Conservation (phyloP, 2,329 filamentous ascomycete genomes). For the Fusarium humuli region DNA sequence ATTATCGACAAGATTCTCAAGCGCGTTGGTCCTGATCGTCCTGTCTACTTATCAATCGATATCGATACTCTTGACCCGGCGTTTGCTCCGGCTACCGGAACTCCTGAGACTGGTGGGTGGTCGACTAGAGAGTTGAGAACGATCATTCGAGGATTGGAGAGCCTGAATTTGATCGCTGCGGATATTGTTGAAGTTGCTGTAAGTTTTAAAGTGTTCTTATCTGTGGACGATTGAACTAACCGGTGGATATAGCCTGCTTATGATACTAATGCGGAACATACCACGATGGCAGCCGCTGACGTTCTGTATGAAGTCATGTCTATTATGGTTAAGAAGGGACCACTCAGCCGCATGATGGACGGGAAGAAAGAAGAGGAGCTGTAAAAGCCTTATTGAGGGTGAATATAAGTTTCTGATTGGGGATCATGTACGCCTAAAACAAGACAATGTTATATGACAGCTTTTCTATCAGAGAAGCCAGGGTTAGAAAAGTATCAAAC, state of each 20-base stretch:
- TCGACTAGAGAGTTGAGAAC: conserved; percentile 78
- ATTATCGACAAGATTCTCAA: conserved; percentile 84
- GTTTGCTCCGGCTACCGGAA: conserved; percentile 80
- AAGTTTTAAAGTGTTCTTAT: conserved; percentile 7
- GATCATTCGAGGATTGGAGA: conserved; percentile 76
- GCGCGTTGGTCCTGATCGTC: conserved; percentile 77
- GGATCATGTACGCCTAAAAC: conserved; percentile 15
- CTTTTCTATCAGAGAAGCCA: conserved; percentile 12
- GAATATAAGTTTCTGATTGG: too few relatives aligned
- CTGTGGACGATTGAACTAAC: too few relatives aligned
- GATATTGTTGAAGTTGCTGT: conserved; percentile 76
- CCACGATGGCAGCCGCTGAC: conserved; percentile 79
- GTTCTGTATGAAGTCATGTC: conserved; percentile 82
- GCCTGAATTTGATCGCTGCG: conserved; percentile 75
- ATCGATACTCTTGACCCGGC: conserved; percentile 88
- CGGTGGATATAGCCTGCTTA: conserved; percentile 65
- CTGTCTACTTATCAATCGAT: conserved; percentile 85
- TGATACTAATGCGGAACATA: conserved; percentile 78
- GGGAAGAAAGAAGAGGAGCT: conserved; percentile 20
- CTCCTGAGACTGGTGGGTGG: conserved; percentile 82
- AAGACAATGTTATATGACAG: conserved; percentile 47
- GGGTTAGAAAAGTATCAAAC: background rate
- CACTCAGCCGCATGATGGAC: conserved; percentile 64
- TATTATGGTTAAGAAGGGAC: conserved; percentile 84
- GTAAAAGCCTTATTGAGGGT: background rate